These are phyloP conservation scores for Ogataea nonfermentans DNA, from an alignment of 805 yeast genomes.

Conservation along the genomic window DNA sequence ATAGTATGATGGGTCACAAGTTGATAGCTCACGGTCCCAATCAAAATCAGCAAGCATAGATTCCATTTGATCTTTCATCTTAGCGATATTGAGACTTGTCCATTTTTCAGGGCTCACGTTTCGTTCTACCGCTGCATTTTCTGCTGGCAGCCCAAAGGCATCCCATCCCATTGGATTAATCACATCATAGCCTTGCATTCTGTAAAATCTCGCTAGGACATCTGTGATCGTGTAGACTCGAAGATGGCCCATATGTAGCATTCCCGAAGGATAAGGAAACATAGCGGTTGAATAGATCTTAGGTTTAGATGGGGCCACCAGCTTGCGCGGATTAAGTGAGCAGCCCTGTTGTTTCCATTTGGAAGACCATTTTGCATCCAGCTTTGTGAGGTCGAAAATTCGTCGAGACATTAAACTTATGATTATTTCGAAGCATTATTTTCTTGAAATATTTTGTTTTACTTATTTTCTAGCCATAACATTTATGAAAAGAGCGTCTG, in stretches of 20 bases:
- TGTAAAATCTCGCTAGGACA: conserved; percentile 70
- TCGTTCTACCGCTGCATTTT: conserved; percentile 93
- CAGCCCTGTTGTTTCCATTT: conserved; percentile 41
- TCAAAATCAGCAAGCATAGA: conserved; percentile 83
- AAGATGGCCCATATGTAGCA: conserved; percentile 89
- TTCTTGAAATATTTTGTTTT: neutral
- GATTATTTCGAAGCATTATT: neutral
- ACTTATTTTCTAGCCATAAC: neutral
- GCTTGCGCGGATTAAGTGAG: conserved; percentile 32
- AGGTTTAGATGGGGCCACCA: conserved; percentile 13
- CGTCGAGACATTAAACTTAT: conserved; percentile 10
- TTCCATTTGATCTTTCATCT: conserved; percentile 82
- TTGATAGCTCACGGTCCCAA: conserved; percentile 88
- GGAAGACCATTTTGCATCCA: conserved; percentile 54
- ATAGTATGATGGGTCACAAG: conserved; percentile 85
- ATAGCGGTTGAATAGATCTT: conserved; percentile 68
- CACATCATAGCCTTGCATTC: conserved; percentile 74
- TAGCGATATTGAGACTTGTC: conserved; percentile 77
- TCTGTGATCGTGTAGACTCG: conserved; percentile 92
- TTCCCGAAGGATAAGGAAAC: conserved; percentile 98
- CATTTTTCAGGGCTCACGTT: conserved; percentile 75
- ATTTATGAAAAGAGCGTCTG: conserved; percentile 9
- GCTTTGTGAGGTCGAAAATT: conserved; percentile 25
- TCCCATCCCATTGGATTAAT: conserved; percentile 99
- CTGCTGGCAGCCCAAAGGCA: conserved; percentile 98